Conservation (phyloP, 306 rosid genomes). For the Ammopiptanthus mongolicus region DNA sequence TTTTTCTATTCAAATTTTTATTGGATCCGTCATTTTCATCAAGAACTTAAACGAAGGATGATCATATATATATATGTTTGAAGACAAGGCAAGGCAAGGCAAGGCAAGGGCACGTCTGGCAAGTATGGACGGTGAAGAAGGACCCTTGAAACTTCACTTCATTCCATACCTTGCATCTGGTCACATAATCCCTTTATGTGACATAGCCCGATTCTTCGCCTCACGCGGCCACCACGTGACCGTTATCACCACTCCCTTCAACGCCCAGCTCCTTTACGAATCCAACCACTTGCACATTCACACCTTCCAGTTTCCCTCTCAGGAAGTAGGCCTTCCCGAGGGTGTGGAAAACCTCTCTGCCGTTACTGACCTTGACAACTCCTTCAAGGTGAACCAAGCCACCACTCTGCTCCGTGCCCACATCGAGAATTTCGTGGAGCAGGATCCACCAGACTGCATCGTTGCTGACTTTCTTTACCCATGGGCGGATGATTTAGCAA, state of each 20-base stretch:
- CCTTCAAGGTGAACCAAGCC: neutral
- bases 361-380: neutral
- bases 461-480: slow-evolving; percentile 2
- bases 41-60: too few relatives aligned
- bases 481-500: slow-evolving; percentile 26
- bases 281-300: slow-evolving; percentile 5
- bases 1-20: too few relatives aligned
- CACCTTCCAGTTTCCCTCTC: slow-evolving; percentile 1
- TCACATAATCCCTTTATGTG: slow-evolving; percentile 29
- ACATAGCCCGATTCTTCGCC: slow-evolving; percentile 31
- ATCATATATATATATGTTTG: too few relatives aligned
- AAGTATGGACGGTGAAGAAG: neutral
- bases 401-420: neutral
- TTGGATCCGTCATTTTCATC: too few relatives aligned
- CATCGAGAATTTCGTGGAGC: neutral
- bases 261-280: slow-evolving; percentile 15
- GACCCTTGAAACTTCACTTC: slow-evolving; percentile 18
- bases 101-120: too few relatives aligned
- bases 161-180: slow-evolving; percentile 26
- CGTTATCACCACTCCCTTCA: slow-evolving; percentile 33
- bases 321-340: slow-evolving; percentile 14
- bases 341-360: slow-evolving; percentile 11
- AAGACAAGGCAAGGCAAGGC: too few relatives aligned
- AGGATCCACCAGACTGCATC: slow-evolving; percentile 23
- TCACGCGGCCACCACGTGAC: slow-evolving; percentile 33